Base-by-base conservation (phyloP, 2,329 filamentous ascomycete species). In the Fusarium sp. region DNA sequence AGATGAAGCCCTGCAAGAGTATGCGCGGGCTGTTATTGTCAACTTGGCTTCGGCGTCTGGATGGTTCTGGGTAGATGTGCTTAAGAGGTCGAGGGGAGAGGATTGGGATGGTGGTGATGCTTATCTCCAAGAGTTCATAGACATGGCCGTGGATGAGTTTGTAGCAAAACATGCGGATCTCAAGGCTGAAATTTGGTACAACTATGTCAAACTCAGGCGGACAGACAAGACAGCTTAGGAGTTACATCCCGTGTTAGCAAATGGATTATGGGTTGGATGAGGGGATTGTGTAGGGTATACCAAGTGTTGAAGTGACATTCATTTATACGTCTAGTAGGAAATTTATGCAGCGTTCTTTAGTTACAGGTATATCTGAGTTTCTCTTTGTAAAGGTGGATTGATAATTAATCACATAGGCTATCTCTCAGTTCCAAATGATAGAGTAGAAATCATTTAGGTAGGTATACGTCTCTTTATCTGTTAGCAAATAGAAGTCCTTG, bases 101-200 rank as follows among this genome's bases (percentile, higher is more conserved):
- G 24, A 26, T 0, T 60, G 56, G 45, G 29, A 58, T 19, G 46
- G 25, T 6, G 56, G 40, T 0, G 53, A 47, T 1, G 36, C 31
- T 5, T 59, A 52, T n/a, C 11, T 59, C 0, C 26, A 53, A 0
- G 26, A 47, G 0, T 47, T 60, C 6, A 38, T 36, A 9, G 11
- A 24, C 0, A 42, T 25, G 1, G 5, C 53, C 0, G 31, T 58
- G 4, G 41, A 53, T 0, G 42, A 60, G 13, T 53, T 46, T 39
- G 15, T 60, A 0, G 22, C 35, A 1, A 60, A 44, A 11, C 24
- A 38, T 29, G 11, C 31, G 0, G 36, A 40, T n/a, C 58, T 47
- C 0, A 60, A 58, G 22, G 25, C 32, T 15, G 41, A 58, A 13
- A 58, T 60, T 29, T 60, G 53, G 57, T 58, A 51, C 1, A 58